These are phyloP conservation scores for Chalciporus chontae DNA, from an alignment of 768 basidiomycete genomes.

Conservation along the genomic window DNA sequence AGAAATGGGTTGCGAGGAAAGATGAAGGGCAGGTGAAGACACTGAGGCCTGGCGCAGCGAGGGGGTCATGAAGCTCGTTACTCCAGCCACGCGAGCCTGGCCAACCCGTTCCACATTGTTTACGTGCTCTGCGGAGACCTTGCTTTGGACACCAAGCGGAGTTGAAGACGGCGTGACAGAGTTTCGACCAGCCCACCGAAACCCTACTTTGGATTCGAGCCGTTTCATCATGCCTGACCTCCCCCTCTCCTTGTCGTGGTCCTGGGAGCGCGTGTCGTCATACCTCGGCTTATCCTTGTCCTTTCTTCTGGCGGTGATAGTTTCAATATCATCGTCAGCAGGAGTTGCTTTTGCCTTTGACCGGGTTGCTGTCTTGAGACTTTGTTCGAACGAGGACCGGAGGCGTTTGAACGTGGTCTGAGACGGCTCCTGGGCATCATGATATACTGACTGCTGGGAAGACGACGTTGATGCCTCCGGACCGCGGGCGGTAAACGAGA, in stretches of 20 bases:
- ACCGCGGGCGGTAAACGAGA: slow-evolving; percentile 43
- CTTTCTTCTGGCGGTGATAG: slow-evolving; percentile 43
- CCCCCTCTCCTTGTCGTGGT: slow-evolving; percentile 38
- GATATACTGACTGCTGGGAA: slow-evolving; percentile 23
- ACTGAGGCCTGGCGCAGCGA: slow-evolving; percentile 67
- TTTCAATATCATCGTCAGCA: slow-evolving; percentile 40
- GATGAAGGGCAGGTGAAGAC: slow-evolving; percentile 71
- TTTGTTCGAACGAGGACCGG: slow-evolving; percentile 65
- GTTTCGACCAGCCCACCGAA: slow-evolving; percentile 43
- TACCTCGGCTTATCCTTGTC: slow-evolving; percentile 36
- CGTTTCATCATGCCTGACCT: slow-evolving; percentile 44
- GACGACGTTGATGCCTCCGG: slow-evolving; percentile 35
- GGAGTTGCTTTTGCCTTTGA: slow-evolving; percentile 43
- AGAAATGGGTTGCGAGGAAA: slow-evolving; percentile 53
- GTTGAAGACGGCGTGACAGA: slow-evolving; percentile 38
- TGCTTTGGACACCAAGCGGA: slow-evolving; percentile 29
- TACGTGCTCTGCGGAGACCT: slow-evolving; percentile 27
- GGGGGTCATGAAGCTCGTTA: slow-evolving; percentile 59
- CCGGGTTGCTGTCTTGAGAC: slow-evolving; percentile 59
- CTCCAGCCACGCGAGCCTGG: slow-evolving; percentile 48
- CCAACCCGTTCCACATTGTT: slow-evolving; percentile 36
- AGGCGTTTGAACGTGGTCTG: slow-evolving; percentile 61
- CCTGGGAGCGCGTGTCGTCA: slow-evolving; percentile 26
- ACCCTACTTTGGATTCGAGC: slow-evolving; percentile 49
- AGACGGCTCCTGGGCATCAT: slow-evolving; percentile 36